phyloP scores from a whole-genome alignment of 2,329 filamentous ascomycete species.

The Penicillium fuscoglaucum region DNA sequence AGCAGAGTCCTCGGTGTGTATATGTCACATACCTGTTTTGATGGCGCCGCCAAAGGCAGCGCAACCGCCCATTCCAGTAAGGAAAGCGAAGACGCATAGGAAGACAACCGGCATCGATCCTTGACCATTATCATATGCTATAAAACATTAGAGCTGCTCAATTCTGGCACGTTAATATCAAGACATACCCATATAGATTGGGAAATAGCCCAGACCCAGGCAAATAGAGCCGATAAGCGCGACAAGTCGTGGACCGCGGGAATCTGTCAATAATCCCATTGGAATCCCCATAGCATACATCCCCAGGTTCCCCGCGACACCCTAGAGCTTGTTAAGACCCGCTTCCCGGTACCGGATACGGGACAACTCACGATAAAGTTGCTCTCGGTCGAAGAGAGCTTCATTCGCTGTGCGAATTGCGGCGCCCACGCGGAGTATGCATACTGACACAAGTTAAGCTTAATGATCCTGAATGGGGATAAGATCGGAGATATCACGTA shows the following conservation, averaged over 20 bases:
- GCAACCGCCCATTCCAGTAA: constrained; percentile 86
- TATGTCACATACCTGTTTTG: constrained; percentile 60
- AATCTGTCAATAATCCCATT: constrained; percentile 82
- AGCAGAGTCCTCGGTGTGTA: not conserved
- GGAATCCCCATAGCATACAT: constrained; percentile 94
- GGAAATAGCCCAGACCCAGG: constrained; percentile 79
- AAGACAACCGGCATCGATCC: constrained; percentile 56
- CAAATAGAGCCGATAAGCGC: constrained; percentile 72
- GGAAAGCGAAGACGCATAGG: constrained; percentile 79
- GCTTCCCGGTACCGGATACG: constrained; percentile 1
- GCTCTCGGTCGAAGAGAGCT: constrained; percentile 85
- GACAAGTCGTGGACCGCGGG: constrained; percentile 74
- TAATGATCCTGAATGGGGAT: constrained; percentile 1
- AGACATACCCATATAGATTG: constrained; percentile 62
- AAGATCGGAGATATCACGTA: constrained; percentile 41
- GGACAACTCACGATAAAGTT: constrained; percentile 73
- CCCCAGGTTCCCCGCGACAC: constrained; percentile 64
- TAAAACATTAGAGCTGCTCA: constrained; percentile 8
- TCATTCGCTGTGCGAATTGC: constrained; percentile 84
- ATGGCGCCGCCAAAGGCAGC: constrained; percentile 86
- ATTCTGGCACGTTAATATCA: not conserved
- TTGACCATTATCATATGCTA: constrained; percentile 69
- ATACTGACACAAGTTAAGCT: constrained; percentile 62
- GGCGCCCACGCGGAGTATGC: constrained; percentile 98
- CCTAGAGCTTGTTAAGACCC: constrained; percentile 44